These are phyloP conservation scores for Vaccinium corymbosum DNA, from an alignment of 148 eudicot genomes.

Conservation along the genomic window DNA sequence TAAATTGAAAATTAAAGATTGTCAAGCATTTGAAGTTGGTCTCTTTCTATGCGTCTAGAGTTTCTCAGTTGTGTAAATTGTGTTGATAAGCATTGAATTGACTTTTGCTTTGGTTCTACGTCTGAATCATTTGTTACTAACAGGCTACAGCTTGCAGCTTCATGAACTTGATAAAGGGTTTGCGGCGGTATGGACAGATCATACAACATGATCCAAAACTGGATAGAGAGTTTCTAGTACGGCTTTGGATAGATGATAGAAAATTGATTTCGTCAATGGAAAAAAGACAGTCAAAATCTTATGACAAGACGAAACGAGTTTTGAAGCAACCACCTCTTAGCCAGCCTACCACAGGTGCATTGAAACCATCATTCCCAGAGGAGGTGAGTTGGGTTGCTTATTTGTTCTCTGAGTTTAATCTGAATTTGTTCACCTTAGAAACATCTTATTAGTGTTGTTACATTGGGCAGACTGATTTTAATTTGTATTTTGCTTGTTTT, in stretches of 20 bases:
- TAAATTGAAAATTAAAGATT: not conserved
- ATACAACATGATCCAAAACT: slow-evolving; percentile 34
- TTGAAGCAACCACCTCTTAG: too few species aligned
- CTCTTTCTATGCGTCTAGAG: not conserved
- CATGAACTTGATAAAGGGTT: slow-evolving; percentile 32
- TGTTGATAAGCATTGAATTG: not conserved
- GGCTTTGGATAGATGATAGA: slow-evolving; percentile 61
- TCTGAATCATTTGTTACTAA: not conserved
- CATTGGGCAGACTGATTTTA: not conserved
- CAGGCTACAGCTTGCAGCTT: not conserved
- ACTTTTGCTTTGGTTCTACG: not conserved
- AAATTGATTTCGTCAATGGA: slow-evolving; percentile 31
- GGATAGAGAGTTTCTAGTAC: slow-evolving; percentile 66
- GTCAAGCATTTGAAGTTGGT: slow-evolving; percentile 1
- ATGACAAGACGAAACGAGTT: too few species aligned
- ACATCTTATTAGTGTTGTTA: not conserved
- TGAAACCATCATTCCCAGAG: slow-evolving; percentile 59
- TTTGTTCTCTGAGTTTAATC: not conserved
- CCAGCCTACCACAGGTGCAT: slow-evolving; percentile 54
- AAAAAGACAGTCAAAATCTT: slow-evolving; percentile 24
- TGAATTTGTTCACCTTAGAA: not conserved
- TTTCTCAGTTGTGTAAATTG: not conserved
- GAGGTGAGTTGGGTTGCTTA: slow-evolving; percentile 49
- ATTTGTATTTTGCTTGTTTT: slow-evolving; percentile 4
- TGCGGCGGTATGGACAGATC: slow-evolving; percentile 36